Conservation (phyloP, 768 basidiomycete species). For the Vararia minispora region DNA sequence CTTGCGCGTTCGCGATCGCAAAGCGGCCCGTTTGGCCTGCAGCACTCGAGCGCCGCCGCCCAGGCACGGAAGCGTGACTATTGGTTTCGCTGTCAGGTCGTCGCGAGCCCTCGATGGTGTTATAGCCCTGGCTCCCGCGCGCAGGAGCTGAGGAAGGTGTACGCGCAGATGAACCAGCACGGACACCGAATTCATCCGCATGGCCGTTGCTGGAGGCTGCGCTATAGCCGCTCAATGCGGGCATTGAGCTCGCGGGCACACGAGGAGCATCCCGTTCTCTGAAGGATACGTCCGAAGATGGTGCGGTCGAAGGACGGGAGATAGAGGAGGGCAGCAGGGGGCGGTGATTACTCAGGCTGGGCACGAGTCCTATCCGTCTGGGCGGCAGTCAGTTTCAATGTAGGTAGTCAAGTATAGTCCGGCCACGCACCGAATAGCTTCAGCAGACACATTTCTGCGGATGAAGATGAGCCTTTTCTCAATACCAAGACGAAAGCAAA, state of each 20-base stretch:
- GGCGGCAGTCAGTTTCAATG: background rate
- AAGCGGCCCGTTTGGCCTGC: slow-evolving; percentile 20
- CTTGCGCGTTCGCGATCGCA: slow-evolving; percentile 31
- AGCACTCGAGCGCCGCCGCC: slow-evolving; percentile 24
- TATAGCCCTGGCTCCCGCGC: too few relatives aligned
- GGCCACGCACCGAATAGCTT: slow-evolving; percentile 44
- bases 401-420: background rate
- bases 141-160: too few relatives aligned
- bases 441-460: slow-evolving; percentile 55
- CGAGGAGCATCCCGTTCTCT: too few relatives aligned
- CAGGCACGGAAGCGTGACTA: slow-evolving; percentile 3
- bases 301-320: too few relatives aligned
- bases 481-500: background rate
- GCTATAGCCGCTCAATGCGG: too few relatives aligned
- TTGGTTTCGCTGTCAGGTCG: slow-evolving; percentile 5
- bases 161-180: too few relatives aligned
- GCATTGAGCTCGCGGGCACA: too few relatives aligned
- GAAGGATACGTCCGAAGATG: too few relatives aligned
- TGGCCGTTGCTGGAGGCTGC: too few relatives aligned
- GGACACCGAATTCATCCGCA: too few relatives aligned
- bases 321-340: too few relatives aligned
- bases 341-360: slow-evolving; percentile 24
- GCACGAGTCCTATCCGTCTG: slow-evolving; percentile 40
- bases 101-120: too few relatives aligned
- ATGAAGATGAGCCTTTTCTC: slow-evolving; percentile 4